Evolutionary conservation across 352 stramenopile genomes (phyloP).

Genomic region (Pythium phragmitis): DNA sequence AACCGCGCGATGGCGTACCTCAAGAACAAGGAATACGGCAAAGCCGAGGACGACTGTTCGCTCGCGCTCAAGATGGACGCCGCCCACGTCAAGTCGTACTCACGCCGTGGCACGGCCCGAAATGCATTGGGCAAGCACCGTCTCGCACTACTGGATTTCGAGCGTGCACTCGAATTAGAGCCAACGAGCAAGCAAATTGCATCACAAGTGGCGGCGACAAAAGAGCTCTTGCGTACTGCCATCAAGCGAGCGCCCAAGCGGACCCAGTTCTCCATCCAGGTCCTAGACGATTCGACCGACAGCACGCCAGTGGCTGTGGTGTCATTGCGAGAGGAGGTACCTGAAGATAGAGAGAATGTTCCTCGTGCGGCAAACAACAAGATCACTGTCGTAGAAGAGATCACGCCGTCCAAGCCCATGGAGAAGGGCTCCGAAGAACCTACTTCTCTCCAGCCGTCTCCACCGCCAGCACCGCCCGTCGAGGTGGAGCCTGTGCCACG

Average conservation of each 20-base stretch:
- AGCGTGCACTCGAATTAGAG: constrained; percentile 59
- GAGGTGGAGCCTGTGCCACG: too few species aligned
- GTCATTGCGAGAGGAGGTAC: constrained; percentile 15
- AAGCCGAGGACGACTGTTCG: constrained; percentile 91
- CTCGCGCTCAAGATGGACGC: constrained; percentile 76
- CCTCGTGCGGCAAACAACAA: constrained; percentile 3
- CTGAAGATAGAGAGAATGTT: constrained; percentile 29
- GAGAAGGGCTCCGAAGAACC: not conserved
- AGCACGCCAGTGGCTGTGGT: not conserved
- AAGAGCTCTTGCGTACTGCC: constrained; percentile 58
- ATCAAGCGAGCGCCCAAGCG: constrained; percentile 68
- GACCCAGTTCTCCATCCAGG: constrained; percentile 46
- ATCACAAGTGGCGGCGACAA: constrained; percentile 53
- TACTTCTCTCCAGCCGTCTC: not conserved
- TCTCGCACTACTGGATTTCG: constrained; percentile 82
- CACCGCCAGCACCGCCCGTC: not conserved
- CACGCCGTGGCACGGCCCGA: constrained; percentile 78
- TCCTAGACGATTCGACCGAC: constrained; percentile 27
- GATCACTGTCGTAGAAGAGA: constrained; percentile 12
- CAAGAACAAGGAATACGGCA: constrained; percentile 83
- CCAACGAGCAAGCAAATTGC: constrained; percentile 70
- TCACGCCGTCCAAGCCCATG: not conserved
- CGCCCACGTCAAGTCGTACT: constrained; percentile 84
- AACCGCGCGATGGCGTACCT: constrained; percentile 91
- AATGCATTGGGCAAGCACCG: constrained; percentile 86